Base-by-base conservation (phyloP, 2,329 filamentous ascomycete genomes). In the Trichoderma atrobrunneum region DNA sequence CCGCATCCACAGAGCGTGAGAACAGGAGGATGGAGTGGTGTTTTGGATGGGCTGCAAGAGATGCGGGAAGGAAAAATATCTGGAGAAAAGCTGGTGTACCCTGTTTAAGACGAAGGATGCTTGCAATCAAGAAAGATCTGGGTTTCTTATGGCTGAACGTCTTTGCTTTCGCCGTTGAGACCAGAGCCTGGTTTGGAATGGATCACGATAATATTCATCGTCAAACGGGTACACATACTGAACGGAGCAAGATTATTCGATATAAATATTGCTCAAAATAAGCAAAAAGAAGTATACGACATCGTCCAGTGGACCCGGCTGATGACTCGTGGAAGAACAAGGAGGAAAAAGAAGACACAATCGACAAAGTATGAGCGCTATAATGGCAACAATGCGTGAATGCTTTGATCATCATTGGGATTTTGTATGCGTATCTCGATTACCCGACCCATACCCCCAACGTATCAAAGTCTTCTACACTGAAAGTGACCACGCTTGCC, bases 11-110 rank as follows among this genome's bases (percentile, higher is more conserved):
- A 78, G 4, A 75, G 76, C 32, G 77, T 82, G 8, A 74, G 76
- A 8, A 77, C 77, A 5, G 70, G 70, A 8, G 66, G 71, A n/a
- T 70, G 67, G 43, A 51, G 18, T 11, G 71, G 65, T 21, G 77
- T 83, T n/a, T 43, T 84, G 21, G 71, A 74, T 12, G 81, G 81
- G 2, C 57, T 83, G n/a, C 75, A 80, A 18, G 77, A 80, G 70
- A 70, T 82, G 72, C 75, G 74, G 59, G 74, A 78, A 5, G 78
- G 77, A 0, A 77, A 79, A 75, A 78, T 85, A 30, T 84, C 82
- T 68, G 84, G 80, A 8, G 79, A 80, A 24, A 86, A 86, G 79
- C 76, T 86, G 64, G 84, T 86, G 1, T 85, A 84, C 74, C 67
- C 67, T 4, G 43, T 62, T n/a, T 62, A 28, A 70, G 3, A 24